Percentiles rank a stretch among this genome's conserved stretches.
Conservation (phyloP, 306 rosid genomes). For the Acacia crassicarpa region DNA sequence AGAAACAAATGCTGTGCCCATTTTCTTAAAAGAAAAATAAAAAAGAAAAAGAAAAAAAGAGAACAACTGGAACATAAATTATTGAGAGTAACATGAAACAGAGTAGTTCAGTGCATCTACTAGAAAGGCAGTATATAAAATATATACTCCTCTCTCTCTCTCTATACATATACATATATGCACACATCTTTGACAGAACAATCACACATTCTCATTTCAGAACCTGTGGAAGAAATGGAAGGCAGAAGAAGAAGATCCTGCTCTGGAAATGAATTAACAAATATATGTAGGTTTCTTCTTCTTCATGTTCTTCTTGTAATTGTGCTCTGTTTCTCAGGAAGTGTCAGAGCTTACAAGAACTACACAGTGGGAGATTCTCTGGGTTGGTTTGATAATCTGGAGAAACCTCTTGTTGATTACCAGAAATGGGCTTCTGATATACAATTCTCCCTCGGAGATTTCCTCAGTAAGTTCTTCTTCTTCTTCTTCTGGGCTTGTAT, state of each 20-base stretch:
- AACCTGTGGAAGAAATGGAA: constrained; percentile 31
- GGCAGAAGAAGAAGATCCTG: constrained; percentile 15
- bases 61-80: background rate
- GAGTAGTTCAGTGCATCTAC: background rate
- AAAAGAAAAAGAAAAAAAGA: too few relatives aligned
- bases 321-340: constrained; percentile 35
- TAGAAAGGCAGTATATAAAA: background rate
- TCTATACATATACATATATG: background rate
- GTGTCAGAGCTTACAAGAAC: constrained; percentile 70
- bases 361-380: constrained; percentile 89
- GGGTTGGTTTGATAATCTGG: constrained; percentile 76
- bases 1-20: background rate
- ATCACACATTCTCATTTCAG: constrained; percentile 18
- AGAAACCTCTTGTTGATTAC: constrained; percentile 57
- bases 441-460: constrained; percentile 81
- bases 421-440: constrained; percentile 72
- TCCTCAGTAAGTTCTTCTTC: constrained; percentile 59
- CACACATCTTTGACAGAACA: background rate
- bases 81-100: background rate
- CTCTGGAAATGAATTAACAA: background rate
- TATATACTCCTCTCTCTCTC: background rate
- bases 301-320: constrained; percentile 20
- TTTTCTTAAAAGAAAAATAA: too few relatives aligned
- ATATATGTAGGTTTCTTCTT: background rate
- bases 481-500: background rate